These are phyloP conservation scores for Dalbergia oliveri DNA, from an alignment of 306 rosid species.

Conservation along the genomic window DNA sequence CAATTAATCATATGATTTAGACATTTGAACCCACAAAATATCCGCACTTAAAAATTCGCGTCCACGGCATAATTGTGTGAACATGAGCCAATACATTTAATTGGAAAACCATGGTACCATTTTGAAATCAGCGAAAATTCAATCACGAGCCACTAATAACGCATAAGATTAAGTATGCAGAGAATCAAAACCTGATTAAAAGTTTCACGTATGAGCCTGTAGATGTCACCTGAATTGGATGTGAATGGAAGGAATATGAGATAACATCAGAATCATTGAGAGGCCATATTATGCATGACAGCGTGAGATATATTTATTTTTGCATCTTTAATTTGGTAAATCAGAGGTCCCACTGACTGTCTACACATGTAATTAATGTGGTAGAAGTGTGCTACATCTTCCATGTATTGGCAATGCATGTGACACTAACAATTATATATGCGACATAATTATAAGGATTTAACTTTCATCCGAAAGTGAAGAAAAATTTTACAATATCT, in stretches of 20 bases:
- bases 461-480: no score
- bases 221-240: slow-evolving; percentile 47
- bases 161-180: background rate
- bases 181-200: background rate
- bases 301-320: slow-evolving; percentile 23
- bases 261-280: slow-evolving; percentile 15
- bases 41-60: background rate
- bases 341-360: slow-evolving; percentile 39
- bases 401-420: slow-evolving; percentile 60
- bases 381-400: slow-evolving; percentile 43
- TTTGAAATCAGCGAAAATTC: background rate
- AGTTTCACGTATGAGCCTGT: slow-evolving; percentile 1
- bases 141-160: background rate
- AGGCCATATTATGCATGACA: slow-evolving; percentile 34
- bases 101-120: background rate
- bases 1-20: slow-evolving; percentile 34
- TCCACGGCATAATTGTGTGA: background rate
- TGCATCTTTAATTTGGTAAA: slow-evolving; percentile 32
- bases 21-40: slow-evolving; percentile 20
- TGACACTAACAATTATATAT: slow-evolving; percentile 31
- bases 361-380: slow-evolving; percentile 39
- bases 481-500: no score
- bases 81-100: background rate
- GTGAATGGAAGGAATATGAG: slow-evolving; percentile 33
- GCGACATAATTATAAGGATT: no score